Percentiles rank a stretch among this genome's conserved stretches.
Conservation (phyloP, 192 early-diverging fungal species). For the Coemansia javaensis region DNA sequence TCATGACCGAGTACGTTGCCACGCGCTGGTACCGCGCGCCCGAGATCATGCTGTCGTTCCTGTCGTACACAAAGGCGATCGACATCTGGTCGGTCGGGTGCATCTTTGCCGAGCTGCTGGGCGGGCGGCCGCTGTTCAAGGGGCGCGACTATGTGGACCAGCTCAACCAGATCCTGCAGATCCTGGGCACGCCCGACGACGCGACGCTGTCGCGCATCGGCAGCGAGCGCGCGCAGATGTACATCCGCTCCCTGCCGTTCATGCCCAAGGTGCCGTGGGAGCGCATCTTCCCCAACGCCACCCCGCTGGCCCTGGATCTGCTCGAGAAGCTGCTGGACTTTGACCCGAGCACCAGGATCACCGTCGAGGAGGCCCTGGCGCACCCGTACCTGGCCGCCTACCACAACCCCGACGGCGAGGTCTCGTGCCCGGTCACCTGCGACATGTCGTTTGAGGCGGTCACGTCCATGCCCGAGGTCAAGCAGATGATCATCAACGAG, state of each 20-base stretch:
- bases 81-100: slow-evolving; percentile 99
- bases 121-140: slow-evolving; percentile 90
- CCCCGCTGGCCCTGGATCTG: slow-evolving; percentile 75
- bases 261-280: slow-evolving; percentile 87
- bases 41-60: slow-evolving; percentile 97
- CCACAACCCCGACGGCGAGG: slow-evolving; percentile 85
- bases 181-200: slow-evolving; percentile 95
- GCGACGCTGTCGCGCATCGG: slow-evolving; percentile 81
- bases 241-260: slow-evolving; percentile 84
- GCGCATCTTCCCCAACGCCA: slow-evolving; percentile 83
- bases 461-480: slow-evolving; percentile 33
- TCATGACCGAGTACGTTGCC: slow-evolving; percentile 99
- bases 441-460: slow-evolving; percentile 46
- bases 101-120: slow-evolving; percentile 97
- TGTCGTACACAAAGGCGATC: slow-evolving; percentile 97
- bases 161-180: slow-evolving; percentile 91
- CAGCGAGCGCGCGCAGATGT: slow-evolving; percentile 90
- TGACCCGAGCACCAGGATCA: slow-evolving; percentile 88
- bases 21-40: slow-evolving; percentile 99
- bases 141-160: slow-evolving; percentile 98
- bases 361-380: slow-evolving; percentile 85
- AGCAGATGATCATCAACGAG: slow-evolving; percentile 76
- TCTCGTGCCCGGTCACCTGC: slow-evolving; percentile 37
- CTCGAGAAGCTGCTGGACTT: slow-evolving; percentile 84
- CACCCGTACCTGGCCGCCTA: slow-evolving; percentile 92